These are phyloP conservation scores for thale cress (Arabidopsis thaliana) DNA, from an alignment of 345 rosid species.

Conservation along the genomic window DNA sequence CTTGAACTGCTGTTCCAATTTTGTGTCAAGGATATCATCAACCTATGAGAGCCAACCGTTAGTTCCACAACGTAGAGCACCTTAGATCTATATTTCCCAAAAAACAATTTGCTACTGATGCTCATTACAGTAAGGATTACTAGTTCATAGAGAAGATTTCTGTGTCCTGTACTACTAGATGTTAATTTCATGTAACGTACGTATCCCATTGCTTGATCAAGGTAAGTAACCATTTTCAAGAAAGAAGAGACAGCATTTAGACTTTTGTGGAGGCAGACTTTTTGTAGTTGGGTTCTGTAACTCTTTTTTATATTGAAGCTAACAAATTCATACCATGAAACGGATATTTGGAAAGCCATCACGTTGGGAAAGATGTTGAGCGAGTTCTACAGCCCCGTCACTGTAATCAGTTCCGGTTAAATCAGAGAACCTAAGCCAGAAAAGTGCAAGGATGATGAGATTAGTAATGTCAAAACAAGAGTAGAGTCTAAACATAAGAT, in stretches of 20 bases:
- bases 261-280: neutral
- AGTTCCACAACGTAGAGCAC: constrained; percentile 14
- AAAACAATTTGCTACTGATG: neutral
- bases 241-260: neutral
- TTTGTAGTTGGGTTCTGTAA: constrained; percentile 20
- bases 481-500: constrained; percentile 1
- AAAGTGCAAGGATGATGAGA: constrained; percentile 24
- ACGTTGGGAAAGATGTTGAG: constrained; percentile 79
- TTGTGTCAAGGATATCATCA: constrained; percentile 89
- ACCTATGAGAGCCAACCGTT: constrained; percentile 51
- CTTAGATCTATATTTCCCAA: neutral
- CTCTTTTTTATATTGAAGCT: neutral
- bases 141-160: constrained; percentile 22
- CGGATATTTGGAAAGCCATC: constrained; percentile 75
- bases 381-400: constrained; percentile 89
- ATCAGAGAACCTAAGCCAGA: constrained; percentile 76
- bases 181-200: neutral
- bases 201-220: constrained; percentile 5
- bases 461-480: neutral
- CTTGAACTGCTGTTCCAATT: constrained; percentile 68
- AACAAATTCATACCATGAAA: constrained; percentile 65
- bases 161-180: neutral
- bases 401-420: constrained; percentile 92
- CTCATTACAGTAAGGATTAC: constrained; percentile 2
- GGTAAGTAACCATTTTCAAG: neutral